A percentile compares a stretch with the other conserved stretches of the same genome.
phyloP scores from a whole-genome alignment of 1,284 basidiomycete species.

The Meripilus lineatus region DNA sequence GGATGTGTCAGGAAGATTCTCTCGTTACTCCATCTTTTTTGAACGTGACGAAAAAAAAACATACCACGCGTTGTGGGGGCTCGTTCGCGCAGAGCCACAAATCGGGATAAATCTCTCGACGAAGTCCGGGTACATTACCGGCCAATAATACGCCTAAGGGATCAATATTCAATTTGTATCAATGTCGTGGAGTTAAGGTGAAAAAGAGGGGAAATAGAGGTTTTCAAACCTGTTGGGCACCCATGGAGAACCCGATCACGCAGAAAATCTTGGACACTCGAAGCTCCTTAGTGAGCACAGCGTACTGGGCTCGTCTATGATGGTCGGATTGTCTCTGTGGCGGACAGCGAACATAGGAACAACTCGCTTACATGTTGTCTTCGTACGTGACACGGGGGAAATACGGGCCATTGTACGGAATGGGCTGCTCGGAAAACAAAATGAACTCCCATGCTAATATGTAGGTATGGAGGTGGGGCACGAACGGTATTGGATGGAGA shows the following conservation, averaged over 20 bases:
- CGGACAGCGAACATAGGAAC: neutral
- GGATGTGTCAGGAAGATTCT: neutral
- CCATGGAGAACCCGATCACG: slow-evolving; percentile 60
- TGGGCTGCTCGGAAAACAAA: neutral
- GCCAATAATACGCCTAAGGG: slow-evolving; percentile 55
- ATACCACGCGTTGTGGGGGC: slow-evolving; percentile 57
- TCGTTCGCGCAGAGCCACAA: slow-evolving; percentile 58
- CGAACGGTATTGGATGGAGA: slow-evolving; percentile 57
- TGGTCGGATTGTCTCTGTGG: slow-evolving; percentile 3
- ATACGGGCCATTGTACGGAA: slow-evolving; percentile 4
- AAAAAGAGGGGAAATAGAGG: neutral
- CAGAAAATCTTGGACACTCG: slow-evolving; percentile 44
- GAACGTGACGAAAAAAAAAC: slow-evolving; percentile 9
- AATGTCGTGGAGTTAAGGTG: neutral
- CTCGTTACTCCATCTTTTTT: neutral
- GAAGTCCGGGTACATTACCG: slow-evolving; percentile 53
- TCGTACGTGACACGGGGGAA: slow-evolving; percentile 36
- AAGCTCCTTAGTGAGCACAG: slow-evolving; percentile 45
- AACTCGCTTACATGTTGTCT: slow-evolving; percentile 47
- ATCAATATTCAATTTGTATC: neutral
- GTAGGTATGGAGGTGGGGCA: neutral
- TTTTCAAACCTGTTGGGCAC: slow-evolving; percentile 45
- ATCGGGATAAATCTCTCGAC: slow-evolving; percentile 51
- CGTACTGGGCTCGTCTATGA: slow-evolving; percentile 48
- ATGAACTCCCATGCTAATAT: neutral